Base-by-base conservation (phyloP, 192 early-diverging fungal species). In the Spizellomyces sp. region DNA sequence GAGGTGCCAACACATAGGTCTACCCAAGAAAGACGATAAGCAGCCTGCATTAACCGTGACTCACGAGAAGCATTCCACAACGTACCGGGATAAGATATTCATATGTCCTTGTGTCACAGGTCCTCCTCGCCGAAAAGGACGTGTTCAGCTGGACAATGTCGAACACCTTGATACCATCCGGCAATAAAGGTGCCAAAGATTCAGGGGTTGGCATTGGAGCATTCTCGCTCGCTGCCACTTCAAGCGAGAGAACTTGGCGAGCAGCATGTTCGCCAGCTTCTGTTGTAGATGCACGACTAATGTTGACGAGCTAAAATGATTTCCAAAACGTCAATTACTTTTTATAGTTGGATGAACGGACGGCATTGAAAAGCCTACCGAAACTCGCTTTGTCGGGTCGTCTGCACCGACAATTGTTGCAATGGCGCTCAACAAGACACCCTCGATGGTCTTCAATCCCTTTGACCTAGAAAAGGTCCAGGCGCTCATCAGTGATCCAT, bases 231-330 rank as follows among this genome's bases (percentile, higher is more conserved):
- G 89, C 90, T 57, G 91, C 87, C 84, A 99, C 88, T 78, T 99
- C 98, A 44, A 93, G 68, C 8, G 95, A 95, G 5, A 96, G 86
- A 4, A 99, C 92, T 66, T 99, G 96, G 9, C 96, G 95, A 48
- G 94, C 91, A 21, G 98, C 96, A 75, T 99, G 96, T 7, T 99
- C 98, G 36, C 96, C 98, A 79, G 97, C 95, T 75, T 99, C 98
- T 1, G 98, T 99, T 6, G 75, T 71, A 45, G 79, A 79, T 4
- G 79, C 79, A n/a, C 83, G 77, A 15, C 70, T 74, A 64, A 84
- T 82, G 73, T 79, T 78, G 61, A 78, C 67, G 48, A 83, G 72
- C 81, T 83, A 56, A 22, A 19, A 9, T 5, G 19, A 41, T 14
- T 45, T 42, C 36, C 9, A 5, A 45, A 71, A 50, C 67, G 17